A percentile compares a stretch with the other conserved stretches of the same genome.
Evolutionary conservation across 164 flowering plant genomes (phyloP).

Genomic region (Chimonanthus salicifolius): DNA sequence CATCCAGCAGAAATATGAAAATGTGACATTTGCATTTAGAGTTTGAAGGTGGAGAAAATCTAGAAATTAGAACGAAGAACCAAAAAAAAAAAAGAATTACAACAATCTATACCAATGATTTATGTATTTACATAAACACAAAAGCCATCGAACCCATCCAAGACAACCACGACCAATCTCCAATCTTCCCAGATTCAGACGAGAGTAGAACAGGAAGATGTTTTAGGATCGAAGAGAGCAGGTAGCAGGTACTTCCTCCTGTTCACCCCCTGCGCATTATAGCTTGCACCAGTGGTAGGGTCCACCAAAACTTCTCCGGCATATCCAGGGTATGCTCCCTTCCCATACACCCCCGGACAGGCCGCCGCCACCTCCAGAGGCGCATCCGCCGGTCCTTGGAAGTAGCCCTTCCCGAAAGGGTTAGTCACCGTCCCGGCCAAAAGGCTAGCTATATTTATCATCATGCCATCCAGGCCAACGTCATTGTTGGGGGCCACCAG

Average conservation of each 20-base stretch:
- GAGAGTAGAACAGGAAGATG: conserved; percentile 28
- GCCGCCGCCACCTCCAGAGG: conserved; percentile 20
- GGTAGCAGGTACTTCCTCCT: conserved; percentile 21
- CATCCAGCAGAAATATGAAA: too few relatives aligned
- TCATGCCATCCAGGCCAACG: conserved; percentile 25
- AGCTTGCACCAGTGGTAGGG: conserved; percentile 19
- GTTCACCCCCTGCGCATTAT: conserved; percentile 26
- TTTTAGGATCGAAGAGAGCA: conserved; percentile 21
- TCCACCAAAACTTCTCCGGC: conserved; percentile 25
- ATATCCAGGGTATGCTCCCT: conserved; percentile 30
- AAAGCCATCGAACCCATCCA: background rate
- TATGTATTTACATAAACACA: conserved; percentile 1
- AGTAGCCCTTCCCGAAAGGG: conserved; percentile 19
- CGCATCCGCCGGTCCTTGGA: conserved; percentile 15
- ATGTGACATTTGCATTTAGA: too few relatives aligned
- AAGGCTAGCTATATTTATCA: conserved; percentile 19
- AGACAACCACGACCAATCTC: background rate
- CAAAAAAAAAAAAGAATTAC: background rate
- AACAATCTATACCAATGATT: conserved; percentile 1
- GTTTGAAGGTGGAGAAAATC: background rate
- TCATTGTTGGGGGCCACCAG: conserved; percentile 21
- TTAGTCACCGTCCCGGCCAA: conserved; percentile 24
- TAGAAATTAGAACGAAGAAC: background rate
- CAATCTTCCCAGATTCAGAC: background rate
- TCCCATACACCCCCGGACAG: conserved; percentile 23